Base-by-base conservation (phyloP, 306 rosid genomes). In the Trichosanthes cucumerina region DNA sequence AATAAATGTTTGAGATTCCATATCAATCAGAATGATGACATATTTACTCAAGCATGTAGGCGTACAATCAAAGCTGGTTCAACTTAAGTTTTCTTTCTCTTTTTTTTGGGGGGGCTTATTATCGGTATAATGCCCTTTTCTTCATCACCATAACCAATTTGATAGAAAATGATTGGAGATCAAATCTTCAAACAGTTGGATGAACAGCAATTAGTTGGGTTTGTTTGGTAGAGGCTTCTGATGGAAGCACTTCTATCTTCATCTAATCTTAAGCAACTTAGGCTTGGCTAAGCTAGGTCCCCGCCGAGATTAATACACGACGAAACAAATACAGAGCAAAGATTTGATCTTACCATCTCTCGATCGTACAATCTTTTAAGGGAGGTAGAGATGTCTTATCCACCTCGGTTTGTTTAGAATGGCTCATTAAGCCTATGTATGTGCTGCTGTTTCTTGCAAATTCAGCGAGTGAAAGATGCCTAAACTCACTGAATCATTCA, bases 161-260 rank as follows among this genome's bases (percentile, higher is more conserved):
- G 77, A 15, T 26, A 72, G 59, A 72, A 65, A 47, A 72, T 72
- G 41, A 47, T 72, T 72, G 77, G 9, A 71, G 76, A 71, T 70
- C 76, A 70, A 64, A 70, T 70, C 54, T 24, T 70, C 21, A 21
- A 21, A 23, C 31, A 43, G 76, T 70, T 24, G n/a, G 76, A 71
- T 72, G 59, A 72, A 47, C 75, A 41, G 38, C 11, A 56, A 56
- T 46, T 79, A 41, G 56, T 76, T 11, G 64, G 38, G 14, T 63
- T 41, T 39, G 41, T 33, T 33, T 68, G 77, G 58, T 26, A 72
- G 39, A 71, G 39, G 57, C 76, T 69, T 69, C n/a, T 13, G 13
- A 46, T 71, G 5, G 41, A 71, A 21, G 77, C 23, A 43, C 36
- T 43, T 13, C n/a, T n/a, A 41, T 43, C 2, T 5, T 39, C 28